phyloP scores from a whole-genome alignment of 768 basidiomycete genomes.

The Tricholoma matsutake region DNA sequence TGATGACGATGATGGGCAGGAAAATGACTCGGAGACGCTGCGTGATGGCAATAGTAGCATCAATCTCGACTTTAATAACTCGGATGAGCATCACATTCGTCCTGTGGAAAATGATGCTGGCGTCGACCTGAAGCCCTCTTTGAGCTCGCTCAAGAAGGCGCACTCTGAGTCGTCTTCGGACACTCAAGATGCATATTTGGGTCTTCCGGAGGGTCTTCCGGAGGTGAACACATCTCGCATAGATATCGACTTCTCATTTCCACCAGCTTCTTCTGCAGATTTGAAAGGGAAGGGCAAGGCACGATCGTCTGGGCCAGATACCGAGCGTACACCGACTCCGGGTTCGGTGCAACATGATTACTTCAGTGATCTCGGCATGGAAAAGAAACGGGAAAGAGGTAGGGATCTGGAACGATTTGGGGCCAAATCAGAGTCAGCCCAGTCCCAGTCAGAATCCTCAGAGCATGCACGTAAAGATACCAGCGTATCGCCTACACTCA shows the following conservation, averaged over 20 bases:
- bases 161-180: conserved; percentile 25
- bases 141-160: conserved; percentile 3
- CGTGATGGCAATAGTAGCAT: conserved; percentile 1
- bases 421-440: conserved; percentile 2
- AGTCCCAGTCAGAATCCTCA: background rate
- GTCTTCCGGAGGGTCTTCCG: conserved; percentile 24
- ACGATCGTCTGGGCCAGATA: background rate
- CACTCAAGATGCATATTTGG: conserved; percentile 13
- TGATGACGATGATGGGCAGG: conserved; percentile 12
- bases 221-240: conserved; percentile 28
- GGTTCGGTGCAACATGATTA: conserved; percentile 8
- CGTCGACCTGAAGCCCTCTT: background rate
- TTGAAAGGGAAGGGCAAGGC: conserved; percentile 24
- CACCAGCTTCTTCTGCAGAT: conserved; percentile 7
- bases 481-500: background rate
- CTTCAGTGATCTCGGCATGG: conserved; percentile 1
- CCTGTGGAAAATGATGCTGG: background rate
- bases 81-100: background rate
- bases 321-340: conserved; percentile 20
- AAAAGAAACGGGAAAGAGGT: conserved; percentile 3
- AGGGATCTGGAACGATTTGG: conserved; percentile 7
- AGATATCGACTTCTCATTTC: conserved; percentile 35
- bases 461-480: background rate
- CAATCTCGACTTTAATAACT: background rate
- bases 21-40: background rate